Percentiles rank a stretch among this genome's conserved stretches.
These are phyloP conservation scores for Clitopilus hobsonii DNA, from an alignment of 768 basidiomycete genomes.

Conservation along the genomic window DNA sequence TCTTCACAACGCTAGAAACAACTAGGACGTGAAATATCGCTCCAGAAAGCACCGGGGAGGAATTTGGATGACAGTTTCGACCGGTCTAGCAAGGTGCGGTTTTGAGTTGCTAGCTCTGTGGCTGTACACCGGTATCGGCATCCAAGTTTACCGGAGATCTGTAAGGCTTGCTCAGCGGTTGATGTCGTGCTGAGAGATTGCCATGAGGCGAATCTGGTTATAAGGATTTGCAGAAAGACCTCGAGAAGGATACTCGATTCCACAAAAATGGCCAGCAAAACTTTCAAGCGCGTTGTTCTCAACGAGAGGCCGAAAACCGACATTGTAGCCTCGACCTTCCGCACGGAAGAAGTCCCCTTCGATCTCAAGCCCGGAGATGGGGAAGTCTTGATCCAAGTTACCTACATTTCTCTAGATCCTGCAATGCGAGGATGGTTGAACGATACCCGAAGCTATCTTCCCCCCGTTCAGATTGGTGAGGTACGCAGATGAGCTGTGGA, in stretches of 20 bases:
- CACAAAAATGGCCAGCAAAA: constrained; percentile 6
- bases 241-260: background rate
- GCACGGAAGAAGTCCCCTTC: constrained; percentile 47
- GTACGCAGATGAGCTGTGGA: constrained; percentile 17
- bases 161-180: background rate
- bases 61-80: background rate
- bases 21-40: no score
- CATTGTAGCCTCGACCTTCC: constrained; percentile 74
- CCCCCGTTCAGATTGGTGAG: constrained; percentile 69
- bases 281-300: constrained; percentile 68
- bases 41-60: no score
- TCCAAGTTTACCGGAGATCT: background rate
- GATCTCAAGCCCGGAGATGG: constrained; percentile 46
- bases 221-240: background rate
- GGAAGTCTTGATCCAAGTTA: constrained; percentile 71
- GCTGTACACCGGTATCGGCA: background rate
- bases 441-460: constrained; percentile 66
- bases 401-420: constrained; percentile 80
- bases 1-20: no score
- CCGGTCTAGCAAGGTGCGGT: background rate
- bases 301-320: constrained; percentile 66
- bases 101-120: background rate
- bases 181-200: no score
- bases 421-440: constrained; percentile 85
- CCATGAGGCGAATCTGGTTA: background rate